Evolutionary conservation across 192 early-diverging fungal genomes (phyloP), one percentile per base, ranked within the genome.

Genomic region (Backusella psychrophila): DNA sequence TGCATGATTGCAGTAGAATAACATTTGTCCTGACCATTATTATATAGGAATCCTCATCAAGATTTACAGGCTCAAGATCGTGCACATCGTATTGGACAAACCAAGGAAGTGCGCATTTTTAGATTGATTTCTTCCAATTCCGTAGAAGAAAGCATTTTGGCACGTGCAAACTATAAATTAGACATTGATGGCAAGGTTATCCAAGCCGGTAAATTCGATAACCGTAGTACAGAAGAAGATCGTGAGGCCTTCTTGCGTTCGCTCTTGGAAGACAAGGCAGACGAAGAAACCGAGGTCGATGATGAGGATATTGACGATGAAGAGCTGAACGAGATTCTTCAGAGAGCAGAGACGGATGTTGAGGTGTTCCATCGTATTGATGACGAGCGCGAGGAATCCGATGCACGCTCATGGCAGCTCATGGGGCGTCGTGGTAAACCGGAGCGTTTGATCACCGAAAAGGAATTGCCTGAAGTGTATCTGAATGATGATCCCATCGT

Each of bases 51-150:
- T 81, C 98, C 98, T 44, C 96, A 97, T 81, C 95, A 96, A 76
- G 98, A 99, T 87, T 88, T 97, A 63, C 98, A 99, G 86, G 98
- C 98, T 5, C 97, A 97, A 85, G 98, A 98, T 89, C 96, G 98
- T 83, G 98, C 98, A 6, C 97, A 99, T 87, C 95, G 98, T 85
- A 99, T 99, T 74, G 98, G 98, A 39, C 98, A 99, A 84, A 98
- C 92, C 31, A 98, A 97, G 75, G 96, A 98, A 86, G 98, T 99
- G 29, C 92, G 94, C 21, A 96, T 99, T 66, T 90, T 98, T 83
- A 91, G 96, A 29, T 77, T 99, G 73, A 92, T 99, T 63, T 96
- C 96, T 1, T 89, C 93, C 23, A 92, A 92, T 41, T 95, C 97
- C 0, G 91, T 98, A 53, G 98, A 99, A 82, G 98, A 98, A 84